Conservation (phyloP, 2,329 filamentous ascomycete genomes). For the Diaporthe amygdali region DNA sequence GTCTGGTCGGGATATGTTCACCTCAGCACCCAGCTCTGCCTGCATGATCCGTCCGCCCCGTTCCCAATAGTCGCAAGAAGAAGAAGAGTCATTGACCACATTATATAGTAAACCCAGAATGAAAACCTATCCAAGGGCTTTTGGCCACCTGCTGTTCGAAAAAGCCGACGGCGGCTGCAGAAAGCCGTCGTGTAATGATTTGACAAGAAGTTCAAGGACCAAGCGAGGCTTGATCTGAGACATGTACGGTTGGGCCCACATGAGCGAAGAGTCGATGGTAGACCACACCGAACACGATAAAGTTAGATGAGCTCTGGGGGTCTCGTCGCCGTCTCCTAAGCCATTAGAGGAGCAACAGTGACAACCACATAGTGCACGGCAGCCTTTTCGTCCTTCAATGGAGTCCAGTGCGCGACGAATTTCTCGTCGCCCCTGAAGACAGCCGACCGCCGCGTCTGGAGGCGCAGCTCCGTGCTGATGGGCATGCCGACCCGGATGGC, state of each 20-base stretch:
- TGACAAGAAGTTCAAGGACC: neutral
- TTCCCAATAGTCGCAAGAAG: neutral
- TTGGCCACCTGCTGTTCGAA: neutral
- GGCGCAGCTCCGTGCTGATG: constrained; percentile 33
- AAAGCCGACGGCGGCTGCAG: neutral
- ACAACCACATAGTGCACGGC: constrained; percentile 16
- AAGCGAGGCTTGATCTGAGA: neutral
- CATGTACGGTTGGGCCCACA: neutral
- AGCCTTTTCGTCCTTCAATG: constrained; percentile 31
- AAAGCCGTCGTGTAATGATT: neutral
- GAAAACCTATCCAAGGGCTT: neutral
- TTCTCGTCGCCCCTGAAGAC: constrained; percentile 33
- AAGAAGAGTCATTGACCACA: neutral
- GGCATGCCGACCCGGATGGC: constrained; percentile 36
- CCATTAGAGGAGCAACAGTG: constrained; percentile 11
- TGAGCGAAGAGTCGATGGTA: neutral
- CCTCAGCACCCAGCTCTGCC: neutral
- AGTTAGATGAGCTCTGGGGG: too few species aligned
- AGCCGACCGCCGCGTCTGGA: constrained; percentile 33
- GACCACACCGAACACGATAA: neutral
- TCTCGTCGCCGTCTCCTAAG: neutral
- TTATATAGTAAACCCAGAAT: neutral
- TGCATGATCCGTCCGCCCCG: neutral
- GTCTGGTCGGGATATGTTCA: neutral
- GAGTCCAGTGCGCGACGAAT: constrained; percentile 31